phyloP scores from a whole-genome alignment of 768 basidiomycete species.

The Termitomyces heimii region DNA sequence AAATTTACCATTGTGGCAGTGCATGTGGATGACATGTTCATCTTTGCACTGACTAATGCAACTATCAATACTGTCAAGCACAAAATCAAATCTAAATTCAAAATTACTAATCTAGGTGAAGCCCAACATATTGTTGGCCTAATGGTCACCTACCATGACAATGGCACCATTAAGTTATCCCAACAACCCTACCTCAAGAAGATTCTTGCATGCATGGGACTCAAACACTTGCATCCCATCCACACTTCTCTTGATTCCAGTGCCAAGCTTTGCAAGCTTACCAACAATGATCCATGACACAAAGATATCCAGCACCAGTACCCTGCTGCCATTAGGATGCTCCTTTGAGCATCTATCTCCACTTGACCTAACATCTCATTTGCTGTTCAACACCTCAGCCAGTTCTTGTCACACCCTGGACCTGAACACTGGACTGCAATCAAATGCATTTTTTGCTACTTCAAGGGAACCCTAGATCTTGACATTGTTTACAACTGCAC shows the following conservation, averaged over 20 bases:
- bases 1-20: constrained; percentile 15
- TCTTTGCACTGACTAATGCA: constrained; percentile 14
- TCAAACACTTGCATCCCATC: constrained; percentile 18
- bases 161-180: constrained; percentile 19
- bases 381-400: neutral
- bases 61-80: constrained; percentile 13
- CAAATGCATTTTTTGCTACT: neutral
- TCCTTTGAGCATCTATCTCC: neutral
- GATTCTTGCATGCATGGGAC: constrained; percentile 18
- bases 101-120: constrained; percentile 24
- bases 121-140: constrained; percentile 26
- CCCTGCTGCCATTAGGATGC: neutral
- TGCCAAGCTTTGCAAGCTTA: constrained; percentile 13
- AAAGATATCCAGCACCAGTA: neutral
- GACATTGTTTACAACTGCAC: neutral
- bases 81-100: constrained; percentile 18
- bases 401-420: neutral
- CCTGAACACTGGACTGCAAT: no score
- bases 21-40: constrained; percentile 29
- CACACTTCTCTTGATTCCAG: constrained; percentile 19
- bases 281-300: neutral
- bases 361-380: neutral
- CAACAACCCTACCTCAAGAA: constrained; percentile 23
- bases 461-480: neutral
- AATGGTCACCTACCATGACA: constrained; percentile 16